Conservation (phyloP, 148 eudicot species). For the Rhododendron kiyosumense region DNA sequence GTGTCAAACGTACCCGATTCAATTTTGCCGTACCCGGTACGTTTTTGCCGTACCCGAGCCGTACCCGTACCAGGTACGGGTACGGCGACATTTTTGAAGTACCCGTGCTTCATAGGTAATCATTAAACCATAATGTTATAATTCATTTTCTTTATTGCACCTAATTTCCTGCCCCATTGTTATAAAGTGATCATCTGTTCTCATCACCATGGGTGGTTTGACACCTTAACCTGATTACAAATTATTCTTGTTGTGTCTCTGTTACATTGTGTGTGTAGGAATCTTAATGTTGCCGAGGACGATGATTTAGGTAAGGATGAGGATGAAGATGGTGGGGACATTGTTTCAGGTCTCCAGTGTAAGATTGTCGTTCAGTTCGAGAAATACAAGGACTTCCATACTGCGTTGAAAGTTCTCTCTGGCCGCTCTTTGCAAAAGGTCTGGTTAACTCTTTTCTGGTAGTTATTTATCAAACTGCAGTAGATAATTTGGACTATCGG, state of each 20-base stretch:
- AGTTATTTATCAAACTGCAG: not conserved
- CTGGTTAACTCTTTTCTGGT: slow-evolving; percentile 4
- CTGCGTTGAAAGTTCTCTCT: slow-evolving; percentile 64
- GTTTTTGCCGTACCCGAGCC: too few relatives aligned
- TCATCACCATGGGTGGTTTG: not conserved
- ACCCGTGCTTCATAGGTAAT: too few relatives aligned
- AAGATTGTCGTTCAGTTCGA: slow-evolving; percentile 78
- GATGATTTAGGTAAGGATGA: slow-evolving; percentile 51
- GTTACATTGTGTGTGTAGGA: slow-evolving; percentile 39
- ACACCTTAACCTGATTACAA: not conserved
- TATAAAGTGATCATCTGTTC: not conserved
- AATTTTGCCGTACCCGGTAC: too few relatives aligned
- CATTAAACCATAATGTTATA: not conserved
- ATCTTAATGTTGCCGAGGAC: slow-evolving; percentile 83
- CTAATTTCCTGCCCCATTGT: not conserved
- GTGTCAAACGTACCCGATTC: too few relatives aligned
- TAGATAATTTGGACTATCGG: not conserved
- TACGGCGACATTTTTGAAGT: too few relatives aligned
- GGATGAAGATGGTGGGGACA: slow-evolving; percentile 47
- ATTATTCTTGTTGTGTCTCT: slow-evolving; percentile 17
- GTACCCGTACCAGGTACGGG: too few relatives aligned
- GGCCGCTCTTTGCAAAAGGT: slow-evolving; percentile 85
- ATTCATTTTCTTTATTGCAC: not conserved
- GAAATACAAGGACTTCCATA: slow-evolving; percentile 51
- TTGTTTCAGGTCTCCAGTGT: slow-evolving; percentile 72